Evolutionary conservation across 345 rosid species (phyloP).

Genomic region (Boechera divaricarpa): DNA sequence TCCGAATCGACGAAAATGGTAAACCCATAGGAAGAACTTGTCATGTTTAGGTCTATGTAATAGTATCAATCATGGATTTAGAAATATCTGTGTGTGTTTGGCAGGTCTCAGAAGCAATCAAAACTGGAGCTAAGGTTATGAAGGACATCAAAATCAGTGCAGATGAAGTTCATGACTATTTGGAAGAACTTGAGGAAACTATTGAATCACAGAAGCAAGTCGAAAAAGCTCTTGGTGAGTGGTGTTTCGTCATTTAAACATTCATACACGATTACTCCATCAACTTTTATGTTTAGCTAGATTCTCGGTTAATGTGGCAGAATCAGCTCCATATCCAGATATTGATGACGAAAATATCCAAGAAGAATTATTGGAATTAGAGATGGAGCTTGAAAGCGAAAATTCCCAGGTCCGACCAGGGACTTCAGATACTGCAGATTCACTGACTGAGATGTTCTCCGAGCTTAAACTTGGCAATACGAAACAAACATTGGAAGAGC

Average conservation of each 20-base stretch:
- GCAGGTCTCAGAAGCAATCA: slow-evolving; percentile 84
- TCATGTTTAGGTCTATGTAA: slow-evolving; percentile 2
- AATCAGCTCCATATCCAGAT: slow-evolving; percentile 52
- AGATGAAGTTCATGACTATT: slow-evolving; percentile 76
- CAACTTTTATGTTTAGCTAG: slow-evolving; percentile 18
- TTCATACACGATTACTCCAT: slow-evolving; percentile 1
- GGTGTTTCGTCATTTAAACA: slow-evolving; percentile 11
- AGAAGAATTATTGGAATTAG: slow-evolving; percentile 74
- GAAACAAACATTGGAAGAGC: slow-evolving; percentile 29
- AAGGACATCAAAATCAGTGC: slow-evolving; percentile 68
- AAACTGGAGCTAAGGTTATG: slow-evolving; percentile 78
- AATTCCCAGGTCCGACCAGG: slow-evolving; percentile 27
- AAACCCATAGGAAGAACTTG: slow-evolving; percentile 12
- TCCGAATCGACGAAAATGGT: slow-evolving; percentile 88
- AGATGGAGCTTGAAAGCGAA: slow-evolving; percentile 63
- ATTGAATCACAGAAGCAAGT: slow-evolving; percentile 76
- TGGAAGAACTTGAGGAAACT: slow-evolving; percentile 77
- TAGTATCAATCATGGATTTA: not conserved
- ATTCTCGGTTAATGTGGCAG: slow-evolving; percentile 48
- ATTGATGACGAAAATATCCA: slow-evolving; percentile 74
- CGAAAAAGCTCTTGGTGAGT: slow-evolving; percentile 67
- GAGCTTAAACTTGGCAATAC: slow-evolving; percentile 61
- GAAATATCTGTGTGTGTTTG: slow-evolving; percentile 29
- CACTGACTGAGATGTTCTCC: slow-evolving; percentile 57
- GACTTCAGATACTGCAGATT: slow-evolving; percentile 48